A percentile compares a stretch with the other conserved stretches of the same genome.
Evolutionary conservation across 1,284 basidiomycete species (phyloP).

Genomic region (Marasmius fiardii): DNA sequence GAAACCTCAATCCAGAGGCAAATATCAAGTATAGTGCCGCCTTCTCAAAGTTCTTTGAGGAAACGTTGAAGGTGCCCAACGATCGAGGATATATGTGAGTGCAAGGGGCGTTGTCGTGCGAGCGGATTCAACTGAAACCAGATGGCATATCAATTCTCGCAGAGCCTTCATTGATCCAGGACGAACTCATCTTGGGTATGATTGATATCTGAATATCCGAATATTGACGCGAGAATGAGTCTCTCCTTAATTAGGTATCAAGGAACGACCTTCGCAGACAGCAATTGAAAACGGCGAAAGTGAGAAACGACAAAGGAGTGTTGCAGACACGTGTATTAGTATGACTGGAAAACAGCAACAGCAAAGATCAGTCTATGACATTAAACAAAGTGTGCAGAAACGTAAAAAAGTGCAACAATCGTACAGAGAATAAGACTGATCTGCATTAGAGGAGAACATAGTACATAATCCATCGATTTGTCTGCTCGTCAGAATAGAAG

Average conservation of each 20-base stretch:
- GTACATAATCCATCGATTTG: too few relatives aligned
- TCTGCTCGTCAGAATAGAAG: too few relatives aligned
- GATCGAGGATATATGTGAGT: slow-evolving; percentile 58
- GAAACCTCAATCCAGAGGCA: slow-evolving; percentile 45
- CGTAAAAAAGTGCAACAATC: too few relatives aligned
- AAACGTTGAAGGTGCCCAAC: slow-evolving; percentile 44
- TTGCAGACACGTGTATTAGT: too few relatives aligned
- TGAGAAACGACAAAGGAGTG: not conserved
- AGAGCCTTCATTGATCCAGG: slow-evolving; percentile 62
- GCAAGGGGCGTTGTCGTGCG: not conserved
- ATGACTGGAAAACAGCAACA: too few relatives aligned
- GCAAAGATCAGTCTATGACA: too few relatives aligned
- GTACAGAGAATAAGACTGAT: too few relatives aligned
- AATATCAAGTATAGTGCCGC: slow-evolving; percentile 53
- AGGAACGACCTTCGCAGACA: slow-evolving; percentile 46
- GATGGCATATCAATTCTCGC: not conserved
- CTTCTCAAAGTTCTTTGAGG: slow-evolving; percentile 50
- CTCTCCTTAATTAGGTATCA: slow-evolving; percentile 28
- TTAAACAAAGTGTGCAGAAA: too few relatives aligned
- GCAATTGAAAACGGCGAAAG: slow-evolving; percentile 33
- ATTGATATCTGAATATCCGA: too few relatives aligned
- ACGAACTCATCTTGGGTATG: slow-evolving; percentile 51
- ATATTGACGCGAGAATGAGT: not conserved
- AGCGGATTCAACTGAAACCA: not conserved
- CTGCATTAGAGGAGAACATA: too few relatives aligned